Percentiles rank a stretch among this genome's conserved stretches.
phyloP scores from a whole-genome alignment of 257 asterid genomes.

The Solanum virginianum region DNA sequence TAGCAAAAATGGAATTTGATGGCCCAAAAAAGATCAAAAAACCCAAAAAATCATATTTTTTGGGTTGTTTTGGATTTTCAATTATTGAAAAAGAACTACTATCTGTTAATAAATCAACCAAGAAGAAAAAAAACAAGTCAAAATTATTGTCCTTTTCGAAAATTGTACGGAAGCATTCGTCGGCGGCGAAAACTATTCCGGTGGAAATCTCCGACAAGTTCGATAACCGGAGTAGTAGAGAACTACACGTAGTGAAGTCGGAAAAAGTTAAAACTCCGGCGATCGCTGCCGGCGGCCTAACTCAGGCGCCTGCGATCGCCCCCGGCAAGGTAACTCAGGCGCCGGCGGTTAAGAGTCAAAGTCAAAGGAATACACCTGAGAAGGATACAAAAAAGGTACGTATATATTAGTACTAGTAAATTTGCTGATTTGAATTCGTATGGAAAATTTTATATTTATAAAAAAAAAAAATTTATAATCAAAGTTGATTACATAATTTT shows the following conservation, averaged over 20 bases:
- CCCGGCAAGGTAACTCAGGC: background rate
- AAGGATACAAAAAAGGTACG: background rate
- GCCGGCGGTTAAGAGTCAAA: background rate
- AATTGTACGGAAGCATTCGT: background rate
- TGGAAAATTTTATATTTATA: too few relatives aligned
- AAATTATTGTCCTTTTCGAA: background rate
- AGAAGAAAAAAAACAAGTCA: background rate
- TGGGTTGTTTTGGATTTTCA: slow-evolving; percentile 8
- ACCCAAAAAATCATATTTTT: background rate
- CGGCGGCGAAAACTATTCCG: background rate
- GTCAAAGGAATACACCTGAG: background rate
- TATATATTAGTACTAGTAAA: too few relatives aligned
- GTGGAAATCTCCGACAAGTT: background rate
- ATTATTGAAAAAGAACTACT: background rate
- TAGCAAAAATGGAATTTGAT: background rate
- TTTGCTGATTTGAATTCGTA: too few relatives aligned
- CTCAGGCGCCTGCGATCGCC: background rate
- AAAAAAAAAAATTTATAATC: too few relatives aligned
- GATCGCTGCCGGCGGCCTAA: background rate
- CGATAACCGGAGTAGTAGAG: background rate
- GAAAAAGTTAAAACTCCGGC: background rate
- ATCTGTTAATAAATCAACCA: background rate
- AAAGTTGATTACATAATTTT: too few relatives aligned
- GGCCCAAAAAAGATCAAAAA: background rate
- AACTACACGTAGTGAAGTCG: background rate